Evolutionary conservation across 306 rosid genomes (phyloP).

Genomic region (Cucumis sativus): Cucumber_9930_V3 NC_026661.2:16709501-16710000

Average conservation of each 20-base stretch:
- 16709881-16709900: not conserved
- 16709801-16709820: conserved; percentile 14
- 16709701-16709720: not conserved
- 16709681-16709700: not conserved
- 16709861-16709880: not conserved
- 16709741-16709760: conserved; percentile 23
- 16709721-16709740: not conserved
- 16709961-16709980: too few relatives aligned
- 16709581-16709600: conserved; percentile 25
- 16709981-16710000: too few relatives aligned
- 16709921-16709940: too few relatives aligned
- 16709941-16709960: too few relatives aligned
- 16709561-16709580: conserved; percentile 28
- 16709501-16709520: not conserved
- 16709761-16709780: conserved; percentile 23
- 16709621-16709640: conserved; percentile 12
- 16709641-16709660: conserved; percentile 22
- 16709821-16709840: conserved; percentile 15
- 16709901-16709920: too few relatives aligned
- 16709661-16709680: not conserved
- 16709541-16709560: conserved; percentile 26
- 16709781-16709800: conserved; percentile 21
- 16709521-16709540: conserved; percentile 2
- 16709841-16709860: not conserved
- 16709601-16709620: conserved; percentile 26